Evolutionary conservation across 257 asterid species (phyloP).

Genomic region (Nyctanthes arbortristis): DNA sequence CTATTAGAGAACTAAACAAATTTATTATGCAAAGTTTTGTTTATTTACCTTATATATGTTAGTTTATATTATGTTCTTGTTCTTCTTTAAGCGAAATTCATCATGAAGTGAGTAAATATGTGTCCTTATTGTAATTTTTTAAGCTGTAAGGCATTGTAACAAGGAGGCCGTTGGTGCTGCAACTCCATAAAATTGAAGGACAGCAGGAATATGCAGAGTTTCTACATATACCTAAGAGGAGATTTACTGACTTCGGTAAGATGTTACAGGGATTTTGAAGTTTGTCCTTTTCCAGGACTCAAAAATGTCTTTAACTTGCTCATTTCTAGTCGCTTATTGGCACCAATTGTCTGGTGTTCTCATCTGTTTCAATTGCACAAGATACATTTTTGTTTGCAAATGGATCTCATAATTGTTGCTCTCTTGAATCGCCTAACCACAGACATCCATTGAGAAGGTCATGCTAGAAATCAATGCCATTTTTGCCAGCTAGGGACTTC

Average conservation of each 20-base stretch:
- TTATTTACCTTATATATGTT: neutral
- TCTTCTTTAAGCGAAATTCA: neutral
- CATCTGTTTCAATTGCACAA: neutral
- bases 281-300: neutral
- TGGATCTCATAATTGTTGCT: neutral
- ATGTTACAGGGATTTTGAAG: conserved; percentile 4
- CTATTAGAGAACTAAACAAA: neutral
- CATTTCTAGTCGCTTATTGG: neutral
- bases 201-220: conserved; percentile 87
- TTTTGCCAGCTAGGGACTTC: too few relatives aligned
- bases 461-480: too few relatives aligned
- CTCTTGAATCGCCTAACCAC: conserved; percentile 12
- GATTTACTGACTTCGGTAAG: conserved; percentile 73
- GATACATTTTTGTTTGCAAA: neutral
- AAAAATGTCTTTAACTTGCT: conserved; percentile 1
- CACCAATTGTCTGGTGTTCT: conserved; percentile 1
- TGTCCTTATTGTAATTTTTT: conserved; percentile 8
- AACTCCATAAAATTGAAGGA: conserved; percentile 91
- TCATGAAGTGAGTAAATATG: conserved; percentile 4
- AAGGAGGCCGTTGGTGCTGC: conserved; percentile 97
- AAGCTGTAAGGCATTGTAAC: conserved; percentile 77
- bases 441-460: too few relatives aligned
- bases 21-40: neutral
- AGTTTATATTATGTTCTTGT: neutral
- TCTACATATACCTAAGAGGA: conserved; percentile 84